Base-by-base conservation (phyloP, 208 protist genomes). In the Porcisia hertigi region DNA sequence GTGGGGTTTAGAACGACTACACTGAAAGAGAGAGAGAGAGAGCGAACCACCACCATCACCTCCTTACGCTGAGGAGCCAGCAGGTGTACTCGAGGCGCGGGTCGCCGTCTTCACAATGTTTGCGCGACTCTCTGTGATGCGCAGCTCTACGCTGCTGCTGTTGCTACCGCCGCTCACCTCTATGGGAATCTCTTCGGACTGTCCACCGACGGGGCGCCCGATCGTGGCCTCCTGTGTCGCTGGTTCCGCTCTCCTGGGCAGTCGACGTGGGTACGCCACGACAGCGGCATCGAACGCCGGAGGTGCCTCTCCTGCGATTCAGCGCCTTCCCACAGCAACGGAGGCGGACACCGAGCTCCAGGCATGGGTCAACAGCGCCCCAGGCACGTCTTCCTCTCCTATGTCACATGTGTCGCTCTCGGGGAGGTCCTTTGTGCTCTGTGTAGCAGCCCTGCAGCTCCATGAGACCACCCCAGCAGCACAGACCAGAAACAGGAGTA, bases 351-450 rank as follows among this genome's bases (percentile, higher is more conserved):
- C 66, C 25, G 77, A 82, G 45, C 72, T 82, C 3, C 77, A 77
- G 57, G 30, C 55, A 12, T 82, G 72, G 77, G 53, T 62, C 18
- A 39, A 16, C 39, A 53, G 65, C 53, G 36, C 14, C 9, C 45
- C 49, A n/a, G 53, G 39, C 12, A 23, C 66, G 0, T 43, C 66
- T 7, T 55, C 74, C 18, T 25, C n/a, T 36, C 54, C 64, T 11
- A 69, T 3, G 64, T 54, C 64, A 34, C 0, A 0, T 0, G 43
- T 70, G 6, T 23, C 60, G 11, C 49, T 80, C 16, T 60, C 49
- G 1, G 77, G 77, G 3, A 82, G 73, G 72, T 82, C 77, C 23
- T 65, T 82, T 14, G 77, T 82, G 54, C 45, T 73, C 52, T 82
- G 72, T 45, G 66, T 74, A 39, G 43, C 77, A 1, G 71, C 77